Conservation (phyloP, 768 basidiomycete species). For the Mycena olivaceomarginata region DNA sequence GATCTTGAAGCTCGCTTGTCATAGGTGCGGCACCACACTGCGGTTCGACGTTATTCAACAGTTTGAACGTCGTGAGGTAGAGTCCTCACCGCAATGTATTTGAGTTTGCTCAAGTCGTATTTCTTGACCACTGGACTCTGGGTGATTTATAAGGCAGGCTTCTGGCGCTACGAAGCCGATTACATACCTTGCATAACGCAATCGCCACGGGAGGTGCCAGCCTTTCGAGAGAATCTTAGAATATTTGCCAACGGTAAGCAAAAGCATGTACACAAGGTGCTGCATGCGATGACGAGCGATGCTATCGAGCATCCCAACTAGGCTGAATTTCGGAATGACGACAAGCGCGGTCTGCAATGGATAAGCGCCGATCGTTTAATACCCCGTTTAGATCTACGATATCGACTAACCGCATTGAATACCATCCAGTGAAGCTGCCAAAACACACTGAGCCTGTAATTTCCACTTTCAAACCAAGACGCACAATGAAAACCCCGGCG, state of each 20-base stretch:
- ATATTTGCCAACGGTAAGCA: background rate
- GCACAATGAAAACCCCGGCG: constrained; percentile 73
- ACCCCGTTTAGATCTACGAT: background rate
- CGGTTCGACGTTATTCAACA: constrained; percentile 35
- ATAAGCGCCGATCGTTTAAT: background rate
- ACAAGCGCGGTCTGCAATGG: constrained; percentile 69
- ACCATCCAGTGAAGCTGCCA: constrained; percentile 73
- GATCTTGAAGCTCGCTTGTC: constrained; percentile 69
- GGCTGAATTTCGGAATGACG: constrained; percentile 77
- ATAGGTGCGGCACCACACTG: constrained; percentile 75
- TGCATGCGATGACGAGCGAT: constrained; percentile 74
- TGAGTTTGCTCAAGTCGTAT: constrained; percentile 66
- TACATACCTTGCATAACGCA: constrained; percentile 70
- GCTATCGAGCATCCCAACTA: constrained; percentile 74
- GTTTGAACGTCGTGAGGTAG: background rate
- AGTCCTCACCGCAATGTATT: constrained; percentile 66
- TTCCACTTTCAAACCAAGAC: constrained; percentile 39
- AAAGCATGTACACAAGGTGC: constrained; percentile 58
- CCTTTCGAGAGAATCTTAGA: background rate
- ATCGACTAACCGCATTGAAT: constrained; percentile 70
- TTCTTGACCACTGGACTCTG: constrained; percentile 72
- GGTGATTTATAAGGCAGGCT: background rate
- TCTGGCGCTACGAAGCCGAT: constrained; percentile 7
- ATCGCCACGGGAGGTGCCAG: constrained; percentile 75
- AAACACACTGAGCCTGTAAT: constrained; percentile 25